Conservation (phyloP, 2,329 filamentous ascomycete species). For the Cordyceps tenuipes region DNA sequence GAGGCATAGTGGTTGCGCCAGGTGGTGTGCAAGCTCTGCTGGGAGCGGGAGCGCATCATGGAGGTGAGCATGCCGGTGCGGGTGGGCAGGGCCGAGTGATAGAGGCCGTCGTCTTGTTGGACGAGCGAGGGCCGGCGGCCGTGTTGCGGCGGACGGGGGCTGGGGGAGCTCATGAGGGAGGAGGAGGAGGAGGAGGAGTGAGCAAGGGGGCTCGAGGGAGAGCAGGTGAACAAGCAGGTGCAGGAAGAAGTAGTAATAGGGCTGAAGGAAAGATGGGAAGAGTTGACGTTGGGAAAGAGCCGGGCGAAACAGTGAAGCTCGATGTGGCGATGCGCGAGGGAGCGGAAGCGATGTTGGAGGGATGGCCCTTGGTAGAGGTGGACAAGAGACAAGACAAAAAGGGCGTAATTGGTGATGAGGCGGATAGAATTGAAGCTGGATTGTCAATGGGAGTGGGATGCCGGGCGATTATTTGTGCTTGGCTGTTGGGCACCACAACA, state of each 20-base stretch:
- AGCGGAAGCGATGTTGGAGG: background rate
- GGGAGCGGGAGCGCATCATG: slow-evolving; percentile 31
- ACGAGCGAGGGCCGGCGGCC: slow-evolving; percentile 25
- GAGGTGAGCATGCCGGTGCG: slow-evolving; percentile 30
- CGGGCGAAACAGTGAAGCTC: no score
- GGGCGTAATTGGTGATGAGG: background rate
- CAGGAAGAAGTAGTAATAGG: background rate
- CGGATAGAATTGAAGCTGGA: background rate
- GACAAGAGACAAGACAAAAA: background rate
- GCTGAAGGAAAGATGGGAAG: background rate
- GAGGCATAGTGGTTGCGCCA: slow-evolving; percentile 16
- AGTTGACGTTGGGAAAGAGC: background rate
- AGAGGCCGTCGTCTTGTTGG: slow-evolving; percentile 24
- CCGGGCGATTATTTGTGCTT: background rate
- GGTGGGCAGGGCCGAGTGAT: slow-evolving; percentile 26
- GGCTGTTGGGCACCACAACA: background rate
- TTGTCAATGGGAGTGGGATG: background rate
- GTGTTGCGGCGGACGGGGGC: slow-evolving; percentile 11
- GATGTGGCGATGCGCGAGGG: background rate
- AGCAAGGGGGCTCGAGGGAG: background rate
- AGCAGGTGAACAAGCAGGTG: background rate
- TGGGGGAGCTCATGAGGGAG: slow-evolving; percentile 10
- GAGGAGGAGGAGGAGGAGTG: background rate
- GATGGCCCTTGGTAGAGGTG: no score
- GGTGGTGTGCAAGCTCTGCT: slow-evolving; percentile 24